Base-by-base conservation (phyloP, 2,329 filamentous ascomycete genomes). In the Juglanconis sp. region DNA sequence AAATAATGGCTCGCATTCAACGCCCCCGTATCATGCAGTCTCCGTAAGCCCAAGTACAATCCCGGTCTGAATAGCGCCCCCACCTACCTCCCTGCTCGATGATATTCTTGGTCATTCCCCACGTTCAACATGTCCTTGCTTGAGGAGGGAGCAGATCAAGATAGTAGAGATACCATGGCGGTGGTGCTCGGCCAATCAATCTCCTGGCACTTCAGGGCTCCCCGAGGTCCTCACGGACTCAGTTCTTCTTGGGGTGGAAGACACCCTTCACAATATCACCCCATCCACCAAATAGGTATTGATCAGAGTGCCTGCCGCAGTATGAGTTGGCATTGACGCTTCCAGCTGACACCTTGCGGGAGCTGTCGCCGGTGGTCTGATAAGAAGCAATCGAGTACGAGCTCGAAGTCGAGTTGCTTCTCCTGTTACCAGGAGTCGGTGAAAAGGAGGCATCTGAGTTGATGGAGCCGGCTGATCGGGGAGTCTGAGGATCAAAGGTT, bases 251-350 rank as follows among this genome's bases (percentile, higher is more conserved):
- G 46, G 76, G 74, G 47, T 76, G 74, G 51, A 80, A 66, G 15
- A 74, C 70, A 50, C 75, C 75, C 49, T 78, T 77, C 7, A 73
- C 68, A 30, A 81, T 67, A 2, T 76, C 80, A 47, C 76, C 77
- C 1, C 59, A 64, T 17, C 81, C 81, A 38, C 79, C 73, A 62
- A 84, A 81, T 13, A 84, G 71, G 61, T 77, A 81, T 65, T 84
- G 79, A 65, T 82, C 76, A 44, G 79, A 79, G 69, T 84, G 81
- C 13, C 82, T 75, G 13, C 82, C 82, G 63, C 82, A 84, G 60
- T 81, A 80, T 40, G 81, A 83, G 70, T 83, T 13, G 57, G 58
- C 2, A 61, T 55, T 30, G 61, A 61, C 11, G 38, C 48, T 54
- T 59, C 66, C 51, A 61, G 65, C 31, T 24, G 46, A 31, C 17